phyloP scores from a whole-genome alignment of 129 eudicot species.

The Centella asiatica region DNA sequence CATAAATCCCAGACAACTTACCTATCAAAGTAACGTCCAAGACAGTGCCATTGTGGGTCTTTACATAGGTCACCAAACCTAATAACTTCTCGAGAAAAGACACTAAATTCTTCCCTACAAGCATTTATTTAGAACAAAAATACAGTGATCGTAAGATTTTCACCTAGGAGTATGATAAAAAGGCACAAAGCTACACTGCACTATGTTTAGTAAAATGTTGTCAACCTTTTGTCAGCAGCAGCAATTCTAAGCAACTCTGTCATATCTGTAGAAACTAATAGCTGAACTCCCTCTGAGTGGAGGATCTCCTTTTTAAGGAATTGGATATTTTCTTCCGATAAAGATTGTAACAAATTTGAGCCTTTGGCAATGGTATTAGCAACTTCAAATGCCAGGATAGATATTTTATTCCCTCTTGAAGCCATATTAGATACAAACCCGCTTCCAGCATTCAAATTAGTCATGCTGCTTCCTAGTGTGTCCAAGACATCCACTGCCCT shows the following conservation, averaged over 20 bases:
- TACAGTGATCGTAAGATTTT: neutral
- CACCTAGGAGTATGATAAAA: neutral
- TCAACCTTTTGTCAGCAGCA: slow-evolving; percentile 87
- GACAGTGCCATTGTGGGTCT: slow-evolving; percentile 90
- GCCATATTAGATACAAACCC: slow-evolving; percentile 63
- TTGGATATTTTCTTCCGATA: slow-evolving; percentile 65
- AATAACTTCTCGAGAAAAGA: slow-evolving; percentile 72
- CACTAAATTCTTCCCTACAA: slow-evolving; percentile 70
- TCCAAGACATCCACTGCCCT: slow-evolving; percentile 67
- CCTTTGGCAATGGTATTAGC: slow-evolving; percentile 91
- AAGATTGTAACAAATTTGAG: slow-evolving; percentile 67
- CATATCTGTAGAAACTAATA: slow-evolving; percentile 78
- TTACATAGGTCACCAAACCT: slow-evolving; percentile 90
- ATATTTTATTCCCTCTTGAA: slow-evolving; percentile 58
- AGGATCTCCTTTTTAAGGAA: slow-evolving; percentile 60
- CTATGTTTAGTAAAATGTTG: neutral
- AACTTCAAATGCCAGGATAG: slow-evolving; percentile 89
- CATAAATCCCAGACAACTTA: slow-evolving; percentile 20
- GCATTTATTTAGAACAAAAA: neutral
- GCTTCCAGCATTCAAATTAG: slow-evolving; percentile 49
- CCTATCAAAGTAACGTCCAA: slow-evolving; percentile 66
- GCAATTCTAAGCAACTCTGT: slow-evolving; percentile 73
- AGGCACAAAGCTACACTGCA: neutral
- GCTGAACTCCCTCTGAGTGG: slow-evolving; percentile 66
- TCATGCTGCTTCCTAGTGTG: slow-evolving; percentile 81